Evolutionary conservation across 768 basidiomycete genomes (phyloP).

Genomic region (Rubroboletus satanas): DNA sequence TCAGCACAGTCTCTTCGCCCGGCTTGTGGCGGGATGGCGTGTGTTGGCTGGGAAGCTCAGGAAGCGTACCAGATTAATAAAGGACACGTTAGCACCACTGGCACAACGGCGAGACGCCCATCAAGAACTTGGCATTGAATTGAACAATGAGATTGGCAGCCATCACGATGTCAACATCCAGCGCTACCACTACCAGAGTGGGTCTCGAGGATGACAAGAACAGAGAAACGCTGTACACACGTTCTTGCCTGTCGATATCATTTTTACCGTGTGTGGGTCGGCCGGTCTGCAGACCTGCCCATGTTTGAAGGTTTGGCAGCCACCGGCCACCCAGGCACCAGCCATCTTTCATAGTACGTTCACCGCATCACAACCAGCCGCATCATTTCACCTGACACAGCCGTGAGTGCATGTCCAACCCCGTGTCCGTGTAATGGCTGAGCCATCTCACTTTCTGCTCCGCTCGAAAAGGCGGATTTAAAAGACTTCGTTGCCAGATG

Average conservation of each 20-base stretch:
- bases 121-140: background rate
- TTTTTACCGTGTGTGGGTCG: slow-evolving; percentile 3
- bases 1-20: background rate
- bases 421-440: background rate
- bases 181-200: background rate
- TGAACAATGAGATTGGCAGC: background rate
- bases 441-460: slow-evolving; percentile 12
- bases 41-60: background rate
- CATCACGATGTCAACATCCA: background rate
- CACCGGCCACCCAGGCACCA: slow-evolving; percentile 18
- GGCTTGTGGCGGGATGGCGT: background rate
- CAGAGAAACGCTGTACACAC: slow-evolving; percentile 3
- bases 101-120: background rate
- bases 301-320: background rate
- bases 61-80: background rate
- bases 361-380: slow-evolving; percentile 16
- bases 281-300: background rate
- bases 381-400: slow-evolving; percentile 17
- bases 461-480: slow-evolving; percentile 20
- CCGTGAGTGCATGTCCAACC: background rate
- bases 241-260: background rate
- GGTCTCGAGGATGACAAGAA: background rate
- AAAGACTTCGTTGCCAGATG: background rate
- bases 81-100: background rate
- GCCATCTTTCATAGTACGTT: slow-evolving; percentile 9